Base-by-base conservation (phyloP, 2,329 filamentous ascomycete species). In the Penicillium sp. region DNA sequence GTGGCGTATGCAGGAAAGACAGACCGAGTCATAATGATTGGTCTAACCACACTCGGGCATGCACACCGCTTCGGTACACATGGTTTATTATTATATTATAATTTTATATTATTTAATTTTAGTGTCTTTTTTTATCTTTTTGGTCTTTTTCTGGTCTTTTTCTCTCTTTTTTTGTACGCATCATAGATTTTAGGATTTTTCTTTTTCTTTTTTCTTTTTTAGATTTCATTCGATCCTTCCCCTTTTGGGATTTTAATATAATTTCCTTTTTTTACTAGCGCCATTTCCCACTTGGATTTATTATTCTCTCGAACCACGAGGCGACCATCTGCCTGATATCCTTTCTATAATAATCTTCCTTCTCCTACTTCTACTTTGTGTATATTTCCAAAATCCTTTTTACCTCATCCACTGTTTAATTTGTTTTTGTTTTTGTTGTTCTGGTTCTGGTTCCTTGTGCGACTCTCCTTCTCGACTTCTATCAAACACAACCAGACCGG, bases 301-400 rank as follows among this genome's bases (percentile, higher is more conserved):
- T 48, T 57, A 54, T 54, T 55, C 44, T 58, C 50, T 53, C 54
- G 55, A 53, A 49, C 51, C 51, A 53, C 51, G 51, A 53, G 51
- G 51, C 53, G 40, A 25, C 53, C 77, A 77, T 77, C 80, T 74
- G 47, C 50, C 43, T 44, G 38, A 44, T 26, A 33, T 17, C 48
- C 30, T 33, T 42, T 31, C 41, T 46, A 56, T 54, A 55, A 44
- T 44, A 50, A 77, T 76, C 81, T 80, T 71, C 78, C 72, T 81
- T 57, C 54, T 56, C 48, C 37, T 16, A 25, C 46, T 31, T 50
- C 14, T 17, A 25, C 30, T 16, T n/a, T 22, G 41, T 33, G 30
- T 33, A 45, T 33, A 33, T 45, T 30, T 42, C 40, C 30, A 31
- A 44, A 12, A 12, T 35, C 16, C n/a, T 37, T 25, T 50, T 25